Evolutionary conservation across 176 grass and related monocot species (phyloP), one percentile per base, ranked within the genome.

Genomic region (Tuctoria greenei): DNA sequence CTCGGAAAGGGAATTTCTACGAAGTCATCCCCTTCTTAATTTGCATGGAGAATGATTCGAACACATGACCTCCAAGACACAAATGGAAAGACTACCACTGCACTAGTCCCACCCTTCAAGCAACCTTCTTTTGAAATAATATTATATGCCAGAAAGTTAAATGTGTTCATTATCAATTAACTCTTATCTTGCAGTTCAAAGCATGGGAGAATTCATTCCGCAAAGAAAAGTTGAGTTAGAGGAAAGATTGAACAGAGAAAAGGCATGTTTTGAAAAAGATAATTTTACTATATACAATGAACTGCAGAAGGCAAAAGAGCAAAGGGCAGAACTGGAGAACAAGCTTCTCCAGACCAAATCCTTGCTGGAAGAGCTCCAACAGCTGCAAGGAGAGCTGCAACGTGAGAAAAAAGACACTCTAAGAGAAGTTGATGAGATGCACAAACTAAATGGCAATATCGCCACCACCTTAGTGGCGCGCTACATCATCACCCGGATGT

Each of bases 171-270:
- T 26, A 2, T 55, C 16, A 25, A 45, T 64, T 35, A 58, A 37
- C 49, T 13, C 34, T 58, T 81, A 79, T 69, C 4, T 35, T 83
- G 69, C 69, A 97, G 93, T 82, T 84, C 70, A 89, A 71, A 83
- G 64, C 61, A 66, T 52, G 52, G 36, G 82, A 92, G 50, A 88
- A 51, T 72, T 82, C 45, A 68, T 49, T 90, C 60, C 16, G 44
- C 57, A 92, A 85, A 77, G 88, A 80, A 86, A 72, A 13, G 82
- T 13, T 44, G 90, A 91, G 37, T 39, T 77, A 70, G 93, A 93
- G 49, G 93, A 89, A 74, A 85, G 61, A 54, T 58, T 91, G 31
- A 59, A 9, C 4, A 87, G 40, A 89, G 85, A 97, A 69, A 79
- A 88, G 40, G 39, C 46, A 51, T 35, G 55, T 28, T 43, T 88